A percentile compares a stretch with the other conserved stretches of the same genome.
These are phyloP conservation scores for Pestalotiopsis sp. DNA, from an alignment of 2,329 filamentous ascomycete species.

Conservation along the genomic window DNA sequence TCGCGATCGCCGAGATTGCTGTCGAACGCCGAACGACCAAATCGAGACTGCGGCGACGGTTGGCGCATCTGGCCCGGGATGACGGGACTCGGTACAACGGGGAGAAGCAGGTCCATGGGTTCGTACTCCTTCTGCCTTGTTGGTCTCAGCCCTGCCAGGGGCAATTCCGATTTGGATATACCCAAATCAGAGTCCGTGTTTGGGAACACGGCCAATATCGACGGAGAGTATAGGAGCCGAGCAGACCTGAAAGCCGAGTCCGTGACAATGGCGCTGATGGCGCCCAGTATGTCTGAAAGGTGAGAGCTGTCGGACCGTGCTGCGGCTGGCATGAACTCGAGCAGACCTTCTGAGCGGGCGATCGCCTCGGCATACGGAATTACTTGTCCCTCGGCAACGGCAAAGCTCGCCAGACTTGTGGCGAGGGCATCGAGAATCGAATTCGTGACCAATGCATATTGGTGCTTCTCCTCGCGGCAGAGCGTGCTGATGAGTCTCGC, in stretches of 20 bases:
- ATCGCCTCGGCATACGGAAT: conserved; percentile 63
- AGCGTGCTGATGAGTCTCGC: conserved; percentile 57
- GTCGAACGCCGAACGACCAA: conserved; percentile 27
- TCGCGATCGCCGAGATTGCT: conserved; percentile 19
- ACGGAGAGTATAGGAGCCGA: conserved; percentile 69
- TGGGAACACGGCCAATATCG: conserved; percentile 71
- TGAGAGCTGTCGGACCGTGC: conserved; percentile 57
- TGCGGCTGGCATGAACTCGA: conserved; percentile 62
- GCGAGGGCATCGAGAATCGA: conserved; percentile 81
- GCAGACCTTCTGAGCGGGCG: conserved; percentile 56
- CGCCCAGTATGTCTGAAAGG: conserved; percentile 73
- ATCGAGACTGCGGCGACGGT: conserved; percentile 18
- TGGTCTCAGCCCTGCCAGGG: conserved; percentile 53
- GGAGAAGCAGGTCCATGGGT: conserved; percentile 69
- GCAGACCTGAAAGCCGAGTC: conserved; percentile 80
- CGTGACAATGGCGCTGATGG: conserved; percentile 75
- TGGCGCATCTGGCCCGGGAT: conserved; percentile 43
- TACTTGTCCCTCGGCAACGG: conserved; percentile 70
- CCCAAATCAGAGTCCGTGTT: conserved; percentile 54
- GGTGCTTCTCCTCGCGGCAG: conserved; percentile 73
- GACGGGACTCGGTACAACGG: conserved; percentile 55
- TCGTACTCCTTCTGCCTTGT: conserved; percentile 48
- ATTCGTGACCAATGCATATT: conserved; percentile 69
- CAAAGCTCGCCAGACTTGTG: conserved; percentile 71
- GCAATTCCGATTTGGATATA: conserved; percentile 52